A percentile compares a stretch with the other conserved stretches of the same genome.
These are phyloP conservation scores for Turnera subulata DNA, from an alignment of 345 rosid genomes.

Conservation along the genomic window DNA sequence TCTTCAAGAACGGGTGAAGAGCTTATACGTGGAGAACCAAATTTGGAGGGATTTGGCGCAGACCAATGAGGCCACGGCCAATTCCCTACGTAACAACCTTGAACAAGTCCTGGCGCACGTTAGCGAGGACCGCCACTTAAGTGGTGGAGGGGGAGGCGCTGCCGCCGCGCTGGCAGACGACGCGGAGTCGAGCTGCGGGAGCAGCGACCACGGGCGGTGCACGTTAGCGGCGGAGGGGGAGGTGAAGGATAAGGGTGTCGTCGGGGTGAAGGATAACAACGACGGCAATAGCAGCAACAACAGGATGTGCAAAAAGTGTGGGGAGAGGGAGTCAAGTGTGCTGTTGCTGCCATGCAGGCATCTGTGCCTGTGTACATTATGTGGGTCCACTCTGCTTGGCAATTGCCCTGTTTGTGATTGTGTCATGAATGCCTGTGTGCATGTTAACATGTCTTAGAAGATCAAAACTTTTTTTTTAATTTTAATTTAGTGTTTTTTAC, in stretches of 20 bases:
- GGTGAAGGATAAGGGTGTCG: slow-evolving; percentile 10
- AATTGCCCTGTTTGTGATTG: slow-evolving; percentile 49
- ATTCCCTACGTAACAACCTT: slow-evolving; percentile 48
- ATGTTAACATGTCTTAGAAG: slow-evolving; percentile 56
- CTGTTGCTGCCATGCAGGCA: slow-evolving; percentile 84
- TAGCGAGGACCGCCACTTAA: slow-evolving; percentile 25
- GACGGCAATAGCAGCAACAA: not conserved
- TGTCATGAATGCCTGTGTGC: slow-evolving; percentile 53
- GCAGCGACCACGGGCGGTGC: slow-evolving; percentile 31
- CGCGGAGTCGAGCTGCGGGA: slow-evolving; percentile 63
- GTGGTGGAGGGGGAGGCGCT: no score
- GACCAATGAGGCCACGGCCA: slow-evolving; percentile 64
- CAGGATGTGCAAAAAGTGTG: slow-evolving; percentile 51
- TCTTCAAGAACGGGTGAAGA: slow-evolving; percentile 58
- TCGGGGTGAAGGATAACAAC: slow-evolving; percentile 11
- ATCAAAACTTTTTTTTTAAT: no score
- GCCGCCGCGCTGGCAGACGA: slow-evolving; percentile 35
- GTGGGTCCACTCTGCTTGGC: slow-evolving; percentile 51
- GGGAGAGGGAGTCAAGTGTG: slow-evolving; percentile 64
- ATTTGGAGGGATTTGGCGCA: slow-evolving; percentile 67
- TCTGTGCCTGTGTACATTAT: slow-evolving; percentile 65
- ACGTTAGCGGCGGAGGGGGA: slow-evolving; percentile 13
- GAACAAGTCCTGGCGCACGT: slow-evolving; percentile 59
- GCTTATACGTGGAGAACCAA: slow-evolving; percentile 50
- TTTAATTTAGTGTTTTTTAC: no score